Percentiles rank a stretch among this genome's conserved stretches.
These are phyloP conservation scores for Aeschynomene evenia DNA, from an alignment of 306 rosid genomes.

Conservation along the genomic window DNA sequence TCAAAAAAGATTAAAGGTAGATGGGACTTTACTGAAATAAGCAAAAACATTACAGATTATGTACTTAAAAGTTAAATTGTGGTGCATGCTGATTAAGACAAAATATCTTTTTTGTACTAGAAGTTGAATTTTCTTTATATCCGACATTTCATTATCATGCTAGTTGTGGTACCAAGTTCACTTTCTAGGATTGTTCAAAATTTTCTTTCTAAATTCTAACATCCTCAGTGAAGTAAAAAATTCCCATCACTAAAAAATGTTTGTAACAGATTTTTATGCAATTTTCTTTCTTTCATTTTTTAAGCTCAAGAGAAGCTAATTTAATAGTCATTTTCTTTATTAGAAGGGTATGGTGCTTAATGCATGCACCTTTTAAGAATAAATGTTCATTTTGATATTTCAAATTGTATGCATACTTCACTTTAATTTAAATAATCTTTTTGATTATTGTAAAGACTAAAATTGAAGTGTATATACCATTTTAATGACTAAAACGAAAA, in stretches of 20 bases:
- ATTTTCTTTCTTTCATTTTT: no score
- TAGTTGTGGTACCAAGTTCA: neutral
- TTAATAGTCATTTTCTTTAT: no score
- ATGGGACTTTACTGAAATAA: neutral
- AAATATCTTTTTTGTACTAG: neutral
- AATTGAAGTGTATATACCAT: no score
- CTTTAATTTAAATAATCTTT: no score
- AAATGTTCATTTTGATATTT: no score
- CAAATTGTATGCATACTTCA: no score
- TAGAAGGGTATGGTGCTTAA: no score
- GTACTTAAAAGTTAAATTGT: neutral
- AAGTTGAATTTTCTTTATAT: neutral
- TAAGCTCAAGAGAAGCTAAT: neutral
- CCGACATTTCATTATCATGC: neutral
- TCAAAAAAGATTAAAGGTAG: neutral
- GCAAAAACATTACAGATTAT: neutral
- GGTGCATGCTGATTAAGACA: neutral
- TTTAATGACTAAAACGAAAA: neutral
- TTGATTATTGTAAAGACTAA: no score
- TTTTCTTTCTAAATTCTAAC: neutral
- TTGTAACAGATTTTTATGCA: no score
- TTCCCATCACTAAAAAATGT: neutral
- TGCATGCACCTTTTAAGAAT: no score
- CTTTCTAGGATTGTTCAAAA: neutral
- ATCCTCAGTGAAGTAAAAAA: neutral